A percentile compares a stretch with the other conserved stretches of the same genome.
phyloP scores from a whole-genome alignment of 768 basidiomycete species.

The Serendipita vermifera region DNA sequence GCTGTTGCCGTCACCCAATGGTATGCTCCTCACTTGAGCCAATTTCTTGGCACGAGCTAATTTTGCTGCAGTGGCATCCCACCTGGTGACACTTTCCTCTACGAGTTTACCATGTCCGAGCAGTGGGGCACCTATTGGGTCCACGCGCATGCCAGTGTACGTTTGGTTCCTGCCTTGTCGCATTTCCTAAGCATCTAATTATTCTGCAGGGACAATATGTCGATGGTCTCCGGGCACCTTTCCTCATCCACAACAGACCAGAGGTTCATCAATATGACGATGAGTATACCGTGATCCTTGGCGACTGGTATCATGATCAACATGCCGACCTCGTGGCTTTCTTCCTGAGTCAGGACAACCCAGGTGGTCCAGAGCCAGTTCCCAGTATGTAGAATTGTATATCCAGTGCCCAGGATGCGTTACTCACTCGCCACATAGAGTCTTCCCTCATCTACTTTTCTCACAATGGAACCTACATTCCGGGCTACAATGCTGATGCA shows the following conservation, averaged over 20 bases:
- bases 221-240: constrained; percentile 81
- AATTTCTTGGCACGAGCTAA: background rate
- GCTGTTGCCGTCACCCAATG: constrained; percentile 75
- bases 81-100: constrained; percentile 53
- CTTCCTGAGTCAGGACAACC: constrained; percentile 63
- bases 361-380: constrained; percentile 76
- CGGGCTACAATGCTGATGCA: constrained; percentile 78
- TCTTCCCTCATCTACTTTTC: constrained; percentile 74
- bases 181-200: background rate
- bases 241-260: constrained; percentile 46
- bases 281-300: constrained; percentile 74
- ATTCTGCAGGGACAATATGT: constrained; percentile 65
- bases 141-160: constrained; percentile 49
- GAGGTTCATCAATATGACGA: constrained; percentile 68
- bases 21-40: constrained; percentile 27
- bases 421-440: constrained; percentile 30
- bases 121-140: constrained; percentile 78
- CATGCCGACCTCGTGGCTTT: constrained; percentile 46
- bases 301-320: constrained; percentile 87
- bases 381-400: constrained; percentile 39
- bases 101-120: constrained; percentile 54
- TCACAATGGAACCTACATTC: constrained; percentile 58
- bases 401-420: background rate
- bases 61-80: constrained; percentile 53
- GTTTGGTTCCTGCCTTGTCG: constrained; percentile 15